These are phyloP conservation scores for Noccaea caerulescens DNA, from an alignment of 345 rosid species.

Conservation along the genomic window DNA sequence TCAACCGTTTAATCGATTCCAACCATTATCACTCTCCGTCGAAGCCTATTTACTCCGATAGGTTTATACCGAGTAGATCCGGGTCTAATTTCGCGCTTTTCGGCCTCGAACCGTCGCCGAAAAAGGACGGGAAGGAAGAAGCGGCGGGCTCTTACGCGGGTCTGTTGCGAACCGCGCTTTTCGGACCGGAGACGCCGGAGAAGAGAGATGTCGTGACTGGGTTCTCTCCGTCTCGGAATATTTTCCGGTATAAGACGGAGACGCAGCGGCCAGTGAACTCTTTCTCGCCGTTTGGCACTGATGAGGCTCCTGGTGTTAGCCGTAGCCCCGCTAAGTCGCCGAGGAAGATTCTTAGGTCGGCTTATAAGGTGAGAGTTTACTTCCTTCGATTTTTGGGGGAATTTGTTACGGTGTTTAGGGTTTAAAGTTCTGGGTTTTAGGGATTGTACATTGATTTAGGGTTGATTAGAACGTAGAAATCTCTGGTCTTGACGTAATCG, in stretches of 20 bases:
- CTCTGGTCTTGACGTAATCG: too few species aligned
- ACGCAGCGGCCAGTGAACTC: slow-evolving; percentile 71
- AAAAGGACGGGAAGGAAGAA: slow-evolving; percentile 69
- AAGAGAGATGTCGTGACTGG: slow-evolving; percentile 54
- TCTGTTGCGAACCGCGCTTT: slow-evolving; percentile 70
- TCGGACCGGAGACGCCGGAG: slow-evolving; percentile 84
- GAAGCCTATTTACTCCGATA: slow-evolving; percentile 80
- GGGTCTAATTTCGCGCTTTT: slow-evolving; percentile 89
- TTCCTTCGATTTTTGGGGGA: background rate
- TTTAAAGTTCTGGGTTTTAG: slow-evolving; percentile 20
- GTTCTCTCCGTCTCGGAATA: slow-evolving; percentile 56
- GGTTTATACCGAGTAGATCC: slow-evolving; percentile 96
- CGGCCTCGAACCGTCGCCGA: slow-evolving; percentile 54
- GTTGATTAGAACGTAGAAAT: too few species aligned
- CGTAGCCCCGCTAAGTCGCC: slow-evolving; percentile 75
- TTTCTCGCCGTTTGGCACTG: slow-evolving; percentile 72
- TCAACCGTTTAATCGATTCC: slow-evolving; percentile 75
- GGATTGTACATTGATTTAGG: slow-evolving; percentile 1
- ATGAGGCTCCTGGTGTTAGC: slow-evolving; percentile 63
- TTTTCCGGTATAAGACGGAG: slow-evolving; percentile 86
- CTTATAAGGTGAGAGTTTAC: slow-evolving; percentile 67
- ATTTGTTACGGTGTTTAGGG: background rate
- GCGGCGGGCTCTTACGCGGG: slow-evolving; percentile 67
- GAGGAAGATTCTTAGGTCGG: slow-evolving; percentile 85
- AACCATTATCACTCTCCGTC: slow-evolving; percentile 72